A percentile compares a stretch with the other conserved stretches of the same genome.
Conservation (phyloP, 768 basidiomycete species). For the Russula foetens region DNA sequence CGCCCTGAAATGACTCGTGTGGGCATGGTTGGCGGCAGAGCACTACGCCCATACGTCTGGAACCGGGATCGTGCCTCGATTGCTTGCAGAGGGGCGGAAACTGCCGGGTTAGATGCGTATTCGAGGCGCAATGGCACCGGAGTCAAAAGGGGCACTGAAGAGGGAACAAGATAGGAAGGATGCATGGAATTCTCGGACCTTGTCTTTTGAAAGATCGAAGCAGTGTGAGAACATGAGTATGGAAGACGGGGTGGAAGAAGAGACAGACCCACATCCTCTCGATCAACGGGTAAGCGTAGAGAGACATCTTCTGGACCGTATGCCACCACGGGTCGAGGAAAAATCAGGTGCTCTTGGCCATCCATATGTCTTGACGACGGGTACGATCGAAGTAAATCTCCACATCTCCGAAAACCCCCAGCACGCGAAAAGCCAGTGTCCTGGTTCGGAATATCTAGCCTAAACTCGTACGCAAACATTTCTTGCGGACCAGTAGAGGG, state of each 20-base stretch:
- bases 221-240: background rate
- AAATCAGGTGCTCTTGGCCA: background rate
- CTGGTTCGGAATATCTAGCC: background rate
- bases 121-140: background rate
- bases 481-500: slow-evolving; percentile 18
- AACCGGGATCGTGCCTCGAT: background rate
- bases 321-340: background rate
- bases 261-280: background rate
- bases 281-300: background rate
- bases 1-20: background rate
- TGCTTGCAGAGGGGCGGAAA: background rate
- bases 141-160: background rate
- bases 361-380: background rate
- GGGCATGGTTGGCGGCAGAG: background rate
- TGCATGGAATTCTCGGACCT: background rate
- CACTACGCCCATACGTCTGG: background rate
- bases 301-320: background rate
- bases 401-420: background rate
- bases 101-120: background rate
- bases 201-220: background rate
- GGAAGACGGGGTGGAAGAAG: no score
- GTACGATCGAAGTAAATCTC: background rate
- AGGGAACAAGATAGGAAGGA: background rate
- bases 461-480: slow-evolving; percentile 20
- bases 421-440: background rate